Conservation (phyloP, 257 asterid species). For the Cinchona pubescens region DNA sequence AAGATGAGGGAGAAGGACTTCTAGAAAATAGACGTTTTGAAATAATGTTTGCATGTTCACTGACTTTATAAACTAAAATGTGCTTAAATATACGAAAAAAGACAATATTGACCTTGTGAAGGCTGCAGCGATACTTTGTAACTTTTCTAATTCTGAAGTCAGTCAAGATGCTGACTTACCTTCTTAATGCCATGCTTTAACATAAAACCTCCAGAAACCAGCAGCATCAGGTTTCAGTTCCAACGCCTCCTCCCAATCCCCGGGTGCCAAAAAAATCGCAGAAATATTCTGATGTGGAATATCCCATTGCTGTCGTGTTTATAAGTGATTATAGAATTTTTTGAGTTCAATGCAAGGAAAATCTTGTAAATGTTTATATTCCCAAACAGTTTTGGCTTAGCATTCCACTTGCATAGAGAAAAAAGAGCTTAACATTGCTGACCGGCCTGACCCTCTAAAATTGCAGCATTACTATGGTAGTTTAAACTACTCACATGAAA, state of each 20-base stretch:
- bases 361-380: neutral
- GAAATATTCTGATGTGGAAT: neutral
- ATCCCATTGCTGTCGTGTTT: neutral
- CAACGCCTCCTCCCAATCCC: no score
- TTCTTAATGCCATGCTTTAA: neutral
- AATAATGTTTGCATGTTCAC: neutral
- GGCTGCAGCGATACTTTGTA: neutral
- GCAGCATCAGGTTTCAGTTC: neutral
- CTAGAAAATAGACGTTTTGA: neutral
- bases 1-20: neutral
- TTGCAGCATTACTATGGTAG: neutral
- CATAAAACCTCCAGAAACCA: neutral
- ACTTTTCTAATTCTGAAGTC: neutral
- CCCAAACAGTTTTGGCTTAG: conserved; percentile 2
- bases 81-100: neutral
- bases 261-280: no score
- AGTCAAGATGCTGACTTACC: neutral
- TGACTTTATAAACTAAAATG: neutral
- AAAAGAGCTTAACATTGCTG: neutral
- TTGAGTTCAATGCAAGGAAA: neutral
- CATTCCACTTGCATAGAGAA: neutral
- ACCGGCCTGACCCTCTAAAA: neutral
- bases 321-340: neutral
- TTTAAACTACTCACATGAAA: neutral
- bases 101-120: neutral